Percentiles rank a stretch among this genome's conserved stretches.
phyloP scores from a whole-genome alignment of 2,329 filamentous ascomycete species.

The Aspergillus quadrilineatus region DNA sequence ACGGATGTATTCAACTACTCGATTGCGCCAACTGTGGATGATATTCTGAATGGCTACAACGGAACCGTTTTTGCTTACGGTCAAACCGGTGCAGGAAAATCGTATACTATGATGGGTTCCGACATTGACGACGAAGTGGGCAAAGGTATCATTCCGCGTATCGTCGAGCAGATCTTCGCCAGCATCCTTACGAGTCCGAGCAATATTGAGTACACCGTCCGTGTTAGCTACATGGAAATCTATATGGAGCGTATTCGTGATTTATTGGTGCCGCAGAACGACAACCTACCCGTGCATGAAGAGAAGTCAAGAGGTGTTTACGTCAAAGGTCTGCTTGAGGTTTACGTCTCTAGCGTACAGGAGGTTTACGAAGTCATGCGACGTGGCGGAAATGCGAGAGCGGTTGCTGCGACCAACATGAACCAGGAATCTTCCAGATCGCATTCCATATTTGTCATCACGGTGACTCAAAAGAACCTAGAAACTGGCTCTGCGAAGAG shows the following conservation, averaged over 20 bases:
- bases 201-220: slow-evolving; percentile 97
- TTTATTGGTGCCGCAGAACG: slow-evolving; percentile 85
- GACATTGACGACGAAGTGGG: slow-evolving; percentile 87
- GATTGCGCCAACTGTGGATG: slow-evolving; percentile 91
- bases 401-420: slow-evolving; percentile 98
- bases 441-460: slow-evolving; percentile 97
- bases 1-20: slow-evolving; percentile 97
- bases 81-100: slow-evolving; percentile 97
- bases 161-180: slow-evolving; percentile 95
- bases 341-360: slow-evolving; percentile 91
- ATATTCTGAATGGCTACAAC: slow-evolving; percentile 98
- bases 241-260: slow-evolving; percentile 99
- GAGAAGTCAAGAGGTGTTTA: slow-evolving; percentile 96
- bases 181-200: slow-evolving; percentile 88
- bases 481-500: slow-evolving; percentile 95
- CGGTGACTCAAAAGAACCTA: slow-evolving; percentile 95
- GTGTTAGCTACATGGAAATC: slow-evolving; percentile 99
- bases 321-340: slow-evolving; percentile 89
- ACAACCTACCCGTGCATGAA: slow-evolving; percentile 96
- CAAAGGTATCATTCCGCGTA: slow-evolving; percentile 93
- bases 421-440: slow-evolving; percentile 97
- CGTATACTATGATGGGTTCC: slow-evolving; percentile 97
- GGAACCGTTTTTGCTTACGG: slow-evolving; percentile 98
- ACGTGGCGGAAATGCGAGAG: slow-evolving; percentile 81
- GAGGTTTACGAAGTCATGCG: slow-evolving; percentile 98